Evolutionary conservation across 2,329 filamentous ascomycete genomes (phyloP), one percentile per base, ranked within the genome.

Genomic region (Penicillium griseofulvum): DNA sequence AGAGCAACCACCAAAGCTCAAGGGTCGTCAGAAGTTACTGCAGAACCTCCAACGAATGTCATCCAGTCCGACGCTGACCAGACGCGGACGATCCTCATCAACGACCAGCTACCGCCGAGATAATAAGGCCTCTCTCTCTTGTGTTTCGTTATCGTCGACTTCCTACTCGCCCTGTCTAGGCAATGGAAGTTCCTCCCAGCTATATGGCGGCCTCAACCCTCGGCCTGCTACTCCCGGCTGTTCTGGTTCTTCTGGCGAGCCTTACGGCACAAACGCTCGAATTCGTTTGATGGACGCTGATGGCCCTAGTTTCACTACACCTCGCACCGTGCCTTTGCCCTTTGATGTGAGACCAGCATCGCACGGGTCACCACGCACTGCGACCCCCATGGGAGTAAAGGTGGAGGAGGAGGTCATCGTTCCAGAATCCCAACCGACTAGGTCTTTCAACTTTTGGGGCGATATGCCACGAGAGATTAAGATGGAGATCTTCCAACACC

Each of bases 381-480:
- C 31, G 2, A 58, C 52, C 4, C 51, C 60, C 14, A 59, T 64
- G 34, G 50, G 53, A 1, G 57, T 61, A 9, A 55, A 57, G 7
- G 57, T 59, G 1, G 60, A 61, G 29, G 61, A 64, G 8, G 55
- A 52, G 11, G 70, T 42, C 17, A 49, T 48, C 47, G 57, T 47
- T 52, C 58, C 56, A 37, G 52, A 63, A 17, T 66, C 71, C 24
- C 65, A 74, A 57, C 70, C 62, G 29, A 57, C 62, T n/a, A 69
- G 68, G 44, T 74, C 78, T 54, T 78, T 85, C 71, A 84, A 88
- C 61, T 89, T 95, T 62, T 97, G 92, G 91, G 82, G 79, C 12
- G 82, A 84, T 39, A 83, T 97, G 79, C 94, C 94, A 0, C 80
- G 86, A 45, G 94, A 99, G 76, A 80, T 97, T 52, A 87, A 87